Base-by-base conservation (phyloP, 192 early-diverging fungal genomes). In the Fimicolochytrium jonesii region DNA sequence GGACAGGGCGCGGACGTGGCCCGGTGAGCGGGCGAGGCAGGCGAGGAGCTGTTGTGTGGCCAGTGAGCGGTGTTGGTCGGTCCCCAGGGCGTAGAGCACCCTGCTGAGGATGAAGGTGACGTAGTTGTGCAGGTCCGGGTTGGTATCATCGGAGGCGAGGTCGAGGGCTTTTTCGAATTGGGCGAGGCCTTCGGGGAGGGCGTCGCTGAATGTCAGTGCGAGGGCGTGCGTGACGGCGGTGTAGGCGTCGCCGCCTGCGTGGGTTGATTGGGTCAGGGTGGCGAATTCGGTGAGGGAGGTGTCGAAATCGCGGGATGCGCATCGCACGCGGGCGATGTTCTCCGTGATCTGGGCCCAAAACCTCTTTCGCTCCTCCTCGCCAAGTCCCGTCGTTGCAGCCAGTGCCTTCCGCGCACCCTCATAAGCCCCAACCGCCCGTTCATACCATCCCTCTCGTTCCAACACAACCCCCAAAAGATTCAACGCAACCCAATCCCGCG, bases 21-120 rank as follows among this genome's bases (percentile, higher is more conserved):
- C 62, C 1, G 79, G 74, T 18, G 77, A 74, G 20, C 83, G 62
- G 20, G 74, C 48, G 59, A 90, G 78, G 33, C 85, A 83, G 63
- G 5, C 22, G 22, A 54, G 44, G 17, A 44, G 36, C 29, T 46
- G 61, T 34, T 91, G 81, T 63, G 90, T 89, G 29, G 91, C 92
- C 32, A 92, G 71, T 4, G 67, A 74, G 15, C 86, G 69, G 58
- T 95, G 91, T 56, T 90, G 87, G 28, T 78, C 77, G 4, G 82
- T 84, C 30, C 90, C 92, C 30, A 97, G 70, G 1, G 91, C 91
- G 88, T 91, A 95, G 47, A 97, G 77, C 0, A 94, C 93, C 70
- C 93, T 89, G 47, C 86, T 86, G 55, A 97, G 65, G 45, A 91
- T 59, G 2, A 94, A 77, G 9, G 87, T 76, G 1, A 90, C 84